A percentile compares a stretch with the other conserved stretches of the same genome.
These are phyloP conservation scores for Ananas comosus DNA, from an alignment of 176 grass and related monocot genomes.

Conservation along the genomic window DNA sequence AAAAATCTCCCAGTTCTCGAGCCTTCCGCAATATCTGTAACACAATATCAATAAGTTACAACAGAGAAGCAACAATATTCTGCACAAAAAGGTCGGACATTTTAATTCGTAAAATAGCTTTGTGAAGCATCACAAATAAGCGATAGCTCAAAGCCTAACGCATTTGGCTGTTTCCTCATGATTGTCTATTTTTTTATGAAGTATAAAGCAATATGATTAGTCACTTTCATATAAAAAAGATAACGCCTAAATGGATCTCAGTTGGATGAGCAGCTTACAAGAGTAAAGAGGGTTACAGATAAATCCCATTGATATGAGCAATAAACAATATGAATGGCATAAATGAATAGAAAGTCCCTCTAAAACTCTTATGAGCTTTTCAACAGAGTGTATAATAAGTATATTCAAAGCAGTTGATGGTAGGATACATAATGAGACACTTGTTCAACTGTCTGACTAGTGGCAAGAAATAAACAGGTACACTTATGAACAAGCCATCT, in stretches of 20 bases:
- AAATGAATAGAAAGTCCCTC: background rate
- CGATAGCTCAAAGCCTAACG: background rate
- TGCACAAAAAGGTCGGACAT: background rate
- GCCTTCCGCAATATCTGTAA: conserved; percentile 75
- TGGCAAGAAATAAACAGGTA: background rate
- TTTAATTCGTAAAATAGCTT: background rate
- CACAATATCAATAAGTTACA: background rate
- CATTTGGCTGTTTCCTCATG: background rate
- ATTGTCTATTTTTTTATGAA: background rate
- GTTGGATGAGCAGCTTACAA: background rate
- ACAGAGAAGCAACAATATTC: background rate
- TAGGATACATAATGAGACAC: background rate
- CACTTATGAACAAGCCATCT: background rate
- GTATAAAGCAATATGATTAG: background rate
- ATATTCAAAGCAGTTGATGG: background rate
- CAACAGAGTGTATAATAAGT: background rate
- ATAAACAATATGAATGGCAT: background rate
- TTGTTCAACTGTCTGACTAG: background rate
- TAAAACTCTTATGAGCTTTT: background rate
- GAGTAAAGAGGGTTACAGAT: background rate
- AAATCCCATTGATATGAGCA: background rate
- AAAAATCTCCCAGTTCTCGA: conserved; percentile 88
- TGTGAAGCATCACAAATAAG: background rate
- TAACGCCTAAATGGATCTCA: background rate
- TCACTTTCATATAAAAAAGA: background rate